phyloP scores from a whole-genome alignment of 306 rosid species.

The Oemleria cerasiformis region DNA sequence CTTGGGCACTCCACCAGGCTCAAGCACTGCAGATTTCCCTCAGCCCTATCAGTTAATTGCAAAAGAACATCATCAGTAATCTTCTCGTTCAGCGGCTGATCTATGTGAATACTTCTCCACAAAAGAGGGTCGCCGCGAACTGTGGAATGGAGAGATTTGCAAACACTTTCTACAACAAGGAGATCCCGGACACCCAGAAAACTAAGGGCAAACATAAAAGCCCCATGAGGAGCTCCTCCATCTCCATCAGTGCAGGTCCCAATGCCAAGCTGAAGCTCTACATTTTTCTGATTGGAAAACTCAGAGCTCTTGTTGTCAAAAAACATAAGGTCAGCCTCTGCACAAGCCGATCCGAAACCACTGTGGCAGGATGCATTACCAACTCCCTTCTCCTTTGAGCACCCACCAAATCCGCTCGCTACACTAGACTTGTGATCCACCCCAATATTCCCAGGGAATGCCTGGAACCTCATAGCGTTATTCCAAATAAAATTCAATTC shows the following conservation, averaged over 20 bases:
- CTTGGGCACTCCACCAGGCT: conserved; percentile 74
- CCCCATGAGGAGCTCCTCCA: conserved; percentile 48
- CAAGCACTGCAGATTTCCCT: conserved; percentile 71
- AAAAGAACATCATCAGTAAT: conserved; percentile 78
- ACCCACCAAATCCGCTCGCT: conserved; percentile 30
- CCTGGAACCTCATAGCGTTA: conserved; percentile 58
- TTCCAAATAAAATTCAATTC: conserved; percentile 63
- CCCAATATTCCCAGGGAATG: conserved; percentile 33
- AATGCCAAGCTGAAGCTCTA: conserved; percentile 16
- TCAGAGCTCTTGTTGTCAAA: conserved; percentile 23
- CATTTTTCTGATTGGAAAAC: conserved; percentile 24
- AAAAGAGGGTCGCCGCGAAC: conserved; percentile 62
- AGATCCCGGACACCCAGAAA: conserved; percentile 70
- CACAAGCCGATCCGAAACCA: conserved; percentile 36
- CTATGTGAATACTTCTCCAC: conserved; percentile 73
- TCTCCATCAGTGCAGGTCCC: conserved; percentile 29
- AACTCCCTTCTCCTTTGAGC: conserved; percentile 28
- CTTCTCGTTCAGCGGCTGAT: conserved; percentile 80
- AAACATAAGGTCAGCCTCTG: conserved; percentile 18
- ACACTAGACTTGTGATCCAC: conserved; percentile 28
- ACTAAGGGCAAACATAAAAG: conserved; percentile 47
- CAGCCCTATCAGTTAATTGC: conserved; percentile 61
- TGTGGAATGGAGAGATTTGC: conserved; percentile 51
- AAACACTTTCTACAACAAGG: conserved; percentile 61
- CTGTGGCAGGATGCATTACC: conserved; percentile 32